Base-by-base conservation (phyloP, 495 filamentous ascomycete genomes). In the Oidiodendron maius region DNA sequence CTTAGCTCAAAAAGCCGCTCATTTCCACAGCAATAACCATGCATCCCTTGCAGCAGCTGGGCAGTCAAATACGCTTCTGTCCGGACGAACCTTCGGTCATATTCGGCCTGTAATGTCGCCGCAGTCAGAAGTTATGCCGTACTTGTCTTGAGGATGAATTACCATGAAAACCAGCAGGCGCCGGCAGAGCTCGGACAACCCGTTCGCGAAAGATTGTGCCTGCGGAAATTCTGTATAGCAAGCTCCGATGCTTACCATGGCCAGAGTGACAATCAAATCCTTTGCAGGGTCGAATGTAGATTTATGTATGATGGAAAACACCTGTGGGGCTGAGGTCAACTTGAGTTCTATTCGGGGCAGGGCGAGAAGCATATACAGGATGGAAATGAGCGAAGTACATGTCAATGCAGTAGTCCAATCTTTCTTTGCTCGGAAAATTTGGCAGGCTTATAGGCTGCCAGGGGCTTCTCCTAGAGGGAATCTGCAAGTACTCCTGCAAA, bases 341-440 rank as follows among this genome's bases (percentile, higher is more conserved):
- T 34, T 34, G 28, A 34, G n/a, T 9, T 34, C 28, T 34, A 8
- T n/a, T n/a, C 28, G 28, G n/a, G 28, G n/a, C 9, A n/a, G 8
- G 28, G n/a, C 28, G 12, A 20, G 17, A 22, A 10, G 16, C 40
- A 10, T 22, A 20, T 8, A 10, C 15, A n/a, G n/a, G n/a, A n/a
- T n/a, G n/a, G 20, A 21, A 43, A 9, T 43, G 40, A 18, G 13
- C 8, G 21, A 43, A 43, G 9, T 9, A 43, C 5, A 43, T 10
- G 20, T 43, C 40, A 43, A 43, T 43, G 16, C 40, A 43, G 11
- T 43, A 22, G 25, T 43, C 40, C 15, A 43, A 10, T 20, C 25
- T 18, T 20, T 10, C 9, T 20, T 24, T 43, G 25, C 21, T 43
- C 11, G 40, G 40, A 24, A 43, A 43, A 15, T 43, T 9, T 11